A percentile compares a stretch with the other conserved stretches of the same genome.
Conservation (phyloP, 257 asterid genomes). For the Mitragyna speciosa region DNA sequence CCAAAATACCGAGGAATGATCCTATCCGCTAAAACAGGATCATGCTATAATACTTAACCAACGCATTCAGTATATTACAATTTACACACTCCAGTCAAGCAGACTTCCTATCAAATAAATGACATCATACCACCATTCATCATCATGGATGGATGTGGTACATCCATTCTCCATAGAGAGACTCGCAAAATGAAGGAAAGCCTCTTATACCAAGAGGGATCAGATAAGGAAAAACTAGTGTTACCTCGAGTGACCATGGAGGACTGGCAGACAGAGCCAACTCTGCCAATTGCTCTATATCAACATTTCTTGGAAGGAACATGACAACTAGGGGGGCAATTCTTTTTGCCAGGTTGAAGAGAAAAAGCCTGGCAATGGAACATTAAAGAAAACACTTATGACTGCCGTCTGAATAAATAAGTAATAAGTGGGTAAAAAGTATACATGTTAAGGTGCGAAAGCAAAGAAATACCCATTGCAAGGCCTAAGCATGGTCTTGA, state of each 20-base stretch:
- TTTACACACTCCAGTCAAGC: not conserved
- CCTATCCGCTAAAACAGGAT: not conserved
- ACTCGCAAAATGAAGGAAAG: not conserved
- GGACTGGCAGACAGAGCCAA: conserved; percentile 63
- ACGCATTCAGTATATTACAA: not conserved
- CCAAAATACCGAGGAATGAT: not conserved
- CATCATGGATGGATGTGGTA: not conserved
- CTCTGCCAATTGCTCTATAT: conserved; percentile 75
- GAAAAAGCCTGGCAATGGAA: conserved; percentile 40
- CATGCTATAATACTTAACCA: not conserved
- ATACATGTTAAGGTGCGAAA: conserved; percentile 2
- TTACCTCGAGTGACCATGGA: conserved; percentile 93
- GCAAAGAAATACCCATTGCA: conserved; percentile 63
- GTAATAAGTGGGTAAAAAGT: not conserved
- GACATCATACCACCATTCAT: not conserved
- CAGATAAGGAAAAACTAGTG: not conserved
- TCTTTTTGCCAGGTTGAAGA: conserved; percentile 53
- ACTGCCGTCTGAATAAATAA: not conserved
- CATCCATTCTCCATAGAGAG: not conserved
- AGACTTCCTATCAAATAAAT: not conserved
- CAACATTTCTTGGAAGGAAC: conserved; percentile 88
- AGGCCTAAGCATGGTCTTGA: conserved; percentile 81
- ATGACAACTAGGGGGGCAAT: conserved; percentile 75
- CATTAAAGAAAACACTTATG: conserved; percentile 1
- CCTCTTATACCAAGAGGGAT: not conserved